Percentiles rank a stretch among this genome's conserved stretches.
Evolutionary conservation across 805 yeast species (phyloP).

Genomic region (Candida xyloterini): DNA sequence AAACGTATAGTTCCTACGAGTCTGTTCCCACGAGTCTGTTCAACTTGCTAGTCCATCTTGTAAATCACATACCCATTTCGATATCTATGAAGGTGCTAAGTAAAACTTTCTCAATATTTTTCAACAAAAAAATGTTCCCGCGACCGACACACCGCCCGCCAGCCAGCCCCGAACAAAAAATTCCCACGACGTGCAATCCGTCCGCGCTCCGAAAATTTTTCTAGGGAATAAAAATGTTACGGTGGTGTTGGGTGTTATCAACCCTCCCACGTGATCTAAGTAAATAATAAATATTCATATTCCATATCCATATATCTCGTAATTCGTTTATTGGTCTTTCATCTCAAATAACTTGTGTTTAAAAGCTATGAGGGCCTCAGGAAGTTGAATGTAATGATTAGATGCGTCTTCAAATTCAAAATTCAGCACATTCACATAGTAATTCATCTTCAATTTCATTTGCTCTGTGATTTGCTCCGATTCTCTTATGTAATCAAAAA

Average conservation of each 20-base stretch:
- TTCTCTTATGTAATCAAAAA: conserved; percentile 17
- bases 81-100: conserved; percentile 10
- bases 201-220: conserved; percentile 1
- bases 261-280: conserved; percentile 4
- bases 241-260: conserved; percentile 3
- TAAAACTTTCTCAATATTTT: conserved; percentile 7
- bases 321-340: conserved; percentile 2
- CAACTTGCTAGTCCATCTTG: neutral
- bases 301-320: conserved; percentile 2
- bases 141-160: conserved; percentile 4
- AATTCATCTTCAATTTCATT: conserved; percentile 24
- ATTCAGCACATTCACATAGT: conserved; percentile 29
- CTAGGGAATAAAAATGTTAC: neutral
- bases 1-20: no score
- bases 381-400: conserved; percentile 34
- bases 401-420: conserved; percentile 35
- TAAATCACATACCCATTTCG: conserved; percentile 21
- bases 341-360: conserved; percentile 17
- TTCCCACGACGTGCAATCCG: no score
- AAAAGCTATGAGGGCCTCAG: conserved; percentile 29
- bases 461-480: conserved; percentile 4
- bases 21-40: neutral
- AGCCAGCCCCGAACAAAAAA: neutral
- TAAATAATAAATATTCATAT: neutral
- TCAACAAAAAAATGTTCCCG: conserved; percentile 3